phyloP scores from a whole-genome alignment of 352 stramenopile species.

The Pythium pyrilobum region DNA sequence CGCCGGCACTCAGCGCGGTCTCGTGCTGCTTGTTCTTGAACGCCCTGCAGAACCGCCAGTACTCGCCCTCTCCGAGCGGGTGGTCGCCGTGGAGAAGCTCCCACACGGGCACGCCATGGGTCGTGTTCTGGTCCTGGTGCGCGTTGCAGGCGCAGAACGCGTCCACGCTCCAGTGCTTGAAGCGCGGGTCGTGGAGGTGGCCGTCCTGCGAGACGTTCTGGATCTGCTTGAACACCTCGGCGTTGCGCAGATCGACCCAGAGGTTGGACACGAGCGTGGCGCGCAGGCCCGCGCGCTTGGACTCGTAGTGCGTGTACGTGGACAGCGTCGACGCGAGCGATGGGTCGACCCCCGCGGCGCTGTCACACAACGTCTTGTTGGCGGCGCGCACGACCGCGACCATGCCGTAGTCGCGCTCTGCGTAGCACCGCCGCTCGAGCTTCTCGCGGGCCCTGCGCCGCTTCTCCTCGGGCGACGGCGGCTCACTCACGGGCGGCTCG shows the following conservation, averaged over 20 bases:
- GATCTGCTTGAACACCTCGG: conserved; percentile 20
- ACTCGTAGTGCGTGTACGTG: conserved; percentile 3
- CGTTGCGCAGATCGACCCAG: conserved; percentile 36
- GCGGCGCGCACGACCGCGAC: neutral
- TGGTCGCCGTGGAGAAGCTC: neutral
- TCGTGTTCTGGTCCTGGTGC: neutral
- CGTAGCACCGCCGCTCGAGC: neutral
- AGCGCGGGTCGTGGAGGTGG: conserved; percentile 32
- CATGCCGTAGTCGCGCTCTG: conserved; percentile 5
- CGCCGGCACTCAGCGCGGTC: neutral
- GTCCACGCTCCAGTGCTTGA: conserved; percentile 3
- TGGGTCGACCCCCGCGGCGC: conserved; percentile 6
- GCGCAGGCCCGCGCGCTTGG: conserved; percentile 14
- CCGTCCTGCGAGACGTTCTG: conserved; percentile 23
- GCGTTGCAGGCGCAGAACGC: conserved; percentile 13
- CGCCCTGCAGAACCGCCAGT: conserved; percentile 3
- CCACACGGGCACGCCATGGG: neutral
- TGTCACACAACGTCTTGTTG: neutral
- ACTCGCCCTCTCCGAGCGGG: neutral
- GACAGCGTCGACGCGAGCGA: neutral
- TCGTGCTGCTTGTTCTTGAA: neutral
- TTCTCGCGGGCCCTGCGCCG: conserved; percentile 1
- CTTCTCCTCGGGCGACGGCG: neutral
- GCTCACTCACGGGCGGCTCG: neutral
- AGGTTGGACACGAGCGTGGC: conserved; percentile 39